A percentile compares a stretch with the other conserved stretches of the same genome.
Conservation (phyloP, 2,329 filamentous ascomycete species). For the Botryotinia narcissicola region DNA sequence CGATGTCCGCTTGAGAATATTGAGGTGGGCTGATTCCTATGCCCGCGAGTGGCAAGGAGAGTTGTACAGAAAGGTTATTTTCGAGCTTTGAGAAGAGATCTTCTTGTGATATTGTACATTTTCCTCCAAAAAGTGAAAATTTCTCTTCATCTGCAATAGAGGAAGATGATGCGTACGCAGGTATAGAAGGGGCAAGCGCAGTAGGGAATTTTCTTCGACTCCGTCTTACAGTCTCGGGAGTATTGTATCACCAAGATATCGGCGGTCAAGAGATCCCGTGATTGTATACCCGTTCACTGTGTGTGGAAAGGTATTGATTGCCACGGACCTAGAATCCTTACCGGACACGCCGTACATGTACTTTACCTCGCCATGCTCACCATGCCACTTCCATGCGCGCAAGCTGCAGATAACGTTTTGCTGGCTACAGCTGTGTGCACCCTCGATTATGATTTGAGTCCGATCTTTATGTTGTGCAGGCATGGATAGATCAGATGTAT, state of each 20-base stretch:
- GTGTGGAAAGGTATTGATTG: not conserved
- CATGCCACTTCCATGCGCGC: conserved; percentile 10
- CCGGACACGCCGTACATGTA: not conserved
- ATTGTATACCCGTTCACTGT: not conserved
- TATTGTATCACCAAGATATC: not conserved
- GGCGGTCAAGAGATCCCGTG: not conserved
- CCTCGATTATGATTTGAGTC: not conserved
- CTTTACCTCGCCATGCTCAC: not conserved
- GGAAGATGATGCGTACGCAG: not conserved
- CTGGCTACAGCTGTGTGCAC: not conserved
- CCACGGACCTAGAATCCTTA: not conserved
- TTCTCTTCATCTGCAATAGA: not conserved
- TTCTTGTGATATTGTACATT: not conserved
- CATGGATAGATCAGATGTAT: not conserved
- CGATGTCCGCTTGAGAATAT: not conserved
- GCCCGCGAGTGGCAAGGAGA: not conserved
- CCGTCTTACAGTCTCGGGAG: not conserved
- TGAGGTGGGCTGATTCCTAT: conserved; percentile 6
- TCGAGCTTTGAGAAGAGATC: not conserved
- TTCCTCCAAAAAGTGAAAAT: not conserved
- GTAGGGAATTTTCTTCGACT: not conserved
- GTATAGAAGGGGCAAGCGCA: not conserved
- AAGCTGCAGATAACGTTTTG: conserved; percentile 8
- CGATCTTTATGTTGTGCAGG: not conserved
- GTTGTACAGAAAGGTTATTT: not conserved